Percentiles rank a stretch among this genome's conserved stretches.
phyloP scores from a whole-genome alignment of 1,139 yeast species.

The Petasospora fabianii region DNA sequence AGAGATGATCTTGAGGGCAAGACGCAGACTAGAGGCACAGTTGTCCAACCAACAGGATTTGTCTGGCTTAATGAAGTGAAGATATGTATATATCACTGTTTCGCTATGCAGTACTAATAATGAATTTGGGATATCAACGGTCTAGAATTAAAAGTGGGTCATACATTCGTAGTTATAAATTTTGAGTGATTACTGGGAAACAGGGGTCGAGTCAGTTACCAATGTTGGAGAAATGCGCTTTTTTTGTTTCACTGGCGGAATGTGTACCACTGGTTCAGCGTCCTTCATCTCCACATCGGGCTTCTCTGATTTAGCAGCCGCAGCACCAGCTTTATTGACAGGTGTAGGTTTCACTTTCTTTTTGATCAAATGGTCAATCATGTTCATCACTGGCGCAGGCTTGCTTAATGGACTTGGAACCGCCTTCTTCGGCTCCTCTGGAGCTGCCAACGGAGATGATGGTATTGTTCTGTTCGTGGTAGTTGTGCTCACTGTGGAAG shows the following conservation, averaged over 20 bases:
- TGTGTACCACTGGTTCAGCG: background rate
- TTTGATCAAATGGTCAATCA: constrained; percentile 8
- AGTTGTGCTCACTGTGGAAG: background rate
- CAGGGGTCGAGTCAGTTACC: constrained; percentile 2
- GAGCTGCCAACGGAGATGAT: constrained; percentile 4
- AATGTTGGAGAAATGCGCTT: constrained; percentile 46
- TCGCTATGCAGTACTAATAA: background rate
- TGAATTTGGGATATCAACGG: too few species aligned
- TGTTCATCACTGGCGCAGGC: constrained; percentile 8
- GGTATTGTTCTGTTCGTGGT: background rate
- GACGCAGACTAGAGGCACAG: constrained; percentile 37
- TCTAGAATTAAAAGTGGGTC: too few species aligned
- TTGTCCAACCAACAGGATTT: constrained; percentile 25
- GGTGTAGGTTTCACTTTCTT: constrained; percentile 2
- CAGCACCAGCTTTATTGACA: too few species aligned
- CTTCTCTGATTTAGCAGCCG: too few species aligned
- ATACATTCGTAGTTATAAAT: too few species aligned
- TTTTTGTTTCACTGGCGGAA: constrained; percentile 32
- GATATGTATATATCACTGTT: background rate
- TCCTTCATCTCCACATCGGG: constrained; percentile 2
- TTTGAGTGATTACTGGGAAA: background rate
- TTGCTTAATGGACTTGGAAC: constrained; percentile 3
- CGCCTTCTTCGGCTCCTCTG: background rate
- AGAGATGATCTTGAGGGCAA: constrained; percentile 48
- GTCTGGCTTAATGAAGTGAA: constrained; percentile 8